These are phyloP conservation scores for Gymnopus androsaceus DNA, from an alignment of 1,284 basidiomycete genomes.

Conservation along the genomic window DNA sequence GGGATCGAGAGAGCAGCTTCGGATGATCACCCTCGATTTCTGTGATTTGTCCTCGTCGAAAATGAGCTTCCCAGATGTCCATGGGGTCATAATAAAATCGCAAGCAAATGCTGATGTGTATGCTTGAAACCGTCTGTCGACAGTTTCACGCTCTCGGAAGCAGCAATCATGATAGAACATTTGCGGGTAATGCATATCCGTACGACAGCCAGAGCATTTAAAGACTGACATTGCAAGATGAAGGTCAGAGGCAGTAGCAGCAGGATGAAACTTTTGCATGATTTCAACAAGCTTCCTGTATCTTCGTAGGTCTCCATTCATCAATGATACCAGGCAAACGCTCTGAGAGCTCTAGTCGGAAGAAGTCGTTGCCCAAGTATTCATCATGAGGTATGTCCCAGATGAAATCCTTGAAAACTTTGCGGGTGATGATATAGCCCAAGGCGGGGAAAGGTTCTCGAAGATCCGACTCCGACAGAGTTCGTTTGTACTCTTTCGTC, in stretches of 20 bases:
- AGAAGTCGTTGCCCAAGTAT: too few relatives aligned
- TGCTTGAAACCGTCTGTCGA: background rate
- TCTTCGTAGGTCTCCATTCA: background rate
- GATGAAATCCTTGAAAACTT: too few relatives aligned
- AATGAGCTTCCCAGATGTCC: background rate
- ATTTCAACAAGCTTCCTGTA: background rate
- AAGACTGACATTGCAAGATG: background rate
- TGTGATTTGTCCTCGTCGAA: background rate
- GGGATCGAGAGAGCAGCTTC: background rate
- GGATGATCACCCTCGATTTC: background rate
- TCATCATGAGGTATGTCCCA: too few relatives aligned
- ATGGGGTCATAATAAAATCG: background rate
- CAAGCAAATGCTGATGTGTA: too few relatives aligned
- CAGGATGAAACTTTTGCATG: background rate
- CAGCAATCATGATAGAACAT: constrained; percentile 3
- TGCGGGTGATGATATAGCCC: too few relatives aligned
- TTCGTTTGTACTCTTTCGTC: too few relatives aligned
- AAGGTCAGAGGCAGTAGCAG: background rate
- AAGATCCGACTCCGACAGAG: too few relatives aligned
- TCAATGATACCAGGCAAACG: background rate
- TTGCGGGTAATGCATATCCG: background rate
- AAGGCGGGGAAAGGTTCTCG: too few relatives aligned
- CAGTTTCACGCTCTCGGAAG: background rate
- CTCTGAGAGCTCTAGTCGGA: background rate
- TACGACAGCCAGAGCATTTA: background rate